Percentiles rank a stretch among this genome's conserved stretches.
Conservation (phyloP, 305 asterid species). For the Fraxinus latifolia region DNA sequence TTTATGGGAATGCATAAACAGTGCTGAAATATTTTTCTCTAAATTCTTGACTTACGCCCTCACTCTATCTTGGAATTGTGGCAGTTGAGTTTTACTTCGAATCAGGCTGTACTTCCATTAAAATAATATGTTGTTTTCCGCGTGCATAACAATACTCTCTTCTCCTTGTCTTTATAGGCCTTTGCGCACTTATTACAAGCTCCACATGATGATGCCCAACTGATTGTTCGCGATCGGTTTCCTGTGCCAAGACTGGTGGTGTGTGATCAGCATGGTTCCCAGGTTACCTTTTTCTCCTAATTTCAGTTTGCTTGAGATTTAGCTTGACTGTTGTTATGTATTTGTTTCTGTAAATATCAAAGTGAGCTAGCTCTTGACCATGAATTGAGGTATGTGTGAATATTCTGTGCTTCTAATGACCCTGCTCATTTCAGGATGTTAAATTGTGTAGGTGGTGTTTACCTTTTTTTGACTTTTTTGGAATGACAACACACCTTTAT, state of each 20-base stretch:
- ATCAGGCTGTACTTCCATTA: constrained; percentile 5
- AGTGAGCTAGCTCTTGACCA: neutral
- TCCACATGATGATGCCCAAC: constrained; percentile 85
- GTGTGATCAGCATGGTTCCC: constrained; percentile 99
- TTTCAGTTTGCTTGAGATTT: constrained; percentile 6
- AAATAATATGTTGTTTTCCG: neutral
- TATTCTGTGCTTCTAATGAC: neutral
- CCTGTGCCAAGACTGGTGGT: constrained; percentile 95
- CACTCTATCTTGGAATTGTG: neutral
- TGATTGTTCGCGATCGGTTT: constrained; percentile 80
- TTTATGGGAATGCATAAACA: neutral
- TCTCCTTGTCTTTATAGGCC: constrained; percentile 39
- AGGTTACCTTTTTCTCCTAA: constrained; percentile 45
- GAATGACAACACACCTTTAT: neutral
- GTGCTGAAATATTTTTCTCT: neutral
- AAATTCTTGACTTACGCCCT: neutral
- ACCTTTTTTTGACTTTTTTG: neutral
- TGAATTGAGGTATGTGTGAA: constrained; percentile 6
- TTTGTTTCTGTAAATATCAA: neutral
- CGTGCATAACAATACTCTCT: neutral
- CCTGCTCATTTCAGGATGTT: neutral
- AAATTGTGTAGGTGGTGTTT: neutral
- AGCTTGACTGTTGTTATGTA: constrained; percentile 8
- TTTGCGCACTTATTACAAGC: constrained; percentile 83
- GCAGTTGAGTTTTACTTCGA: neutral